Evolutionary conservation across 441 rosid genomes (phyloP).

Genomic region (Euphorbia celastroides): DNA sequence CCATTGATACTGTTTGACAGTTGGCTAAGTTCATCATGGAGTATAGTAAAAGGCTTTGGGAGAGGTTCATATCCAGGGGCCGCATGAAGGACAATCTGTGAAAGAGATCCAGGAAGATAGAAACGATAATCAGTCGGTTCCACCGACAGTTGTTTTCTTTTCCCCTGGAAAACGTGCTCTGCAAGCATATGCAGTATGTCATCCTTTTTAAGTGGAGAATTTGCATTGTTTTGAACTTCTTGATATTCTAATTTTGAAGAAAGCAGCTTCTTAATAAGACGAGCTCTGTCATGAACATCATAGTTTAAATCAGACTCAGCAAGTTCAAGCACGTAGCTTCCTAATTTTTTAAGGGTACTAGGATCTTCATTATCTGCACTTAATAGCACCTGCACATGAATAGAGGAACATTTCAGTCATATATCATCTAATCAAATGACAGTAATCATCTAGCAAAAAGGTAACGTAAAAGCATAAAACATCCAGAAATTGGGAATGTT

Average conservation of each 20-base stretch:
- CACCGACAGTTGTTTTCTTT: conserved; percentile 35
- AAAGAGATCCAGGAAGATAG: conserved; percentile 96
- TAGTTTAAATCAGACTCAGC: conserved; percentile 79
- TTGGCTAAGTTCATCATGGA: conserved; percentile 36
- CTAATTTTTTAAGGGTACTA: conserved; percentile 40
- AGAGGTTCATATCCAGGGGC: conserved; percentile 99
- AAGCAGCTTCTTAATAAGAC: conserved; percentile 58
- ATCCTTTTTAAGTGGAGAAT: conserved; percentile 31
- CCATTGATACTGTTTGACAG: conserved; percentile 26
- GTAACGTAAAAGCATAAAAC: background rate
- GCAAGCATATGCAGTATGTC: conserved; percentile 34
- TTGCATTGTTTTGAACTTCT: conserved; percentile 33
- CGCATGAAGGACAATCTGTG: conserved; percentile 95
- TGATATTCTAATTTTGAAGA: conserved; percentile 34
- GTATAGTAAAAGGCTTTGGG: conserved; percentile 78
- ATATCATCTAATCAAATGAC: background rate
- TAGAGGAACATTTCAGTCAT: conserved; percentile 4
- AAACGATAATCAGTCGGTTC: conserved; percentile 50
- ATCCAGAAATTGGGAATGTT: background rate
- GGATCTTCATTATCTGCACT: conserved; percentile 48
- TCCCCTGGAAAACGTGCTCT: conserved; percentile 52
- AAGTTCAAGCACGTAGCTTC: conserved; percentile 73
- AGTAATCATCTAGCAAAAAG: conserved; percentile 5
- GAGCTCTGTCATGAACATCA: conserved; percentile 94
- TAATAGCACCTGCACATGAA: conserved; percentile 45